Conservation (phyloP, 2,329 filamentous ascomycete species). For the Ceratocystiopsis sp. region DNA sequence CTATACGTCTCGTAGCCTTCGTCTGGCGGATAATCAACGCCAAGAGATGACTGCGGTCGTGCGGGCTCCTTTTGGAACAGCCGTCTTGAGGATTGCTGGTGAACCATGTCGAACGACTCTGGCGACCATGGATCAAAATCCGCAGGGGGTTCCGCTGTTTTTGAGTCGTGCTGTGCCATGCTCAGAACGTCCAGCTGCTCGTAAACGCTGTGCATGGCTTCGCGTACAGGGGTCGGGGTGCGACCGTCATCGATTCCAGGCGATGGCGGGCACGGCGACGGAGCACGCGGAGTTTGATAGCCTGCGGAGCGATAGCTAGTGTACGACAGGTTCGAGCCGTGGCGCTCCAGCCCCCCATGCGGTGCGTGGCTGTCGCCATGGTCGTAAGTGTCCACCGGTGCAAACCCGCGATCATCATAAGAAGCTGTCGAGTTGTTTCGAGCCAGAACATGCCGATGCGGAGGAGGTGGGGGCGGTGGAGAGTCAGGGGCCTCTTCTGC, state of each 20-base stretch:
- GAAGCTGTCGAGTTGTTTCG: constrained; percentile 17
- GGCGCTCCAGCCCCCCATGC: constrained; percentile 11
- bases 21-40: constrained; percentile 40
- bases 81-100: constrained; percentile 21
- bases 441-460: constrained; percentile 48
- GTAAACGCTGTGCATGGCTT: constrained; percentile 97
- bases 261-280: not conserved
- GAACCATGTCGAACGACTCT: constrained; percentile 56
- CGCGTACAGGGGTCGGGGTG: constrained; percentile 80
- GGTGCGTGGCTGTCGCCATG: not conserved
- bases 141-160: constrained; percentile 28
- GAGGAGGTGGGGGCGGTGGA: constrained; percentile 67
- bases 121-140: constrained; percentile 68
- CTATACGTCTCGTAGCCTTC: constrained; percentile 42
- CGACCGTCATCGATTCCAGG: constrained; percentile 32
- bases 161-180: constrained; percentile 30
- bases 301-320: constrained; percentile 15
- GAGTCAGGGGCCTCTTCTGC: constrained; percentile 21
- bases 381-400: not conserved
- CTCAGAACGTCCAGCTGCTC: constrained; percentile 82
- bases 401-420: constrained; percentile 12
- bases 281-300: constrained; percentile 35
- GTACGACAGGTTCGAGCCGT: constrained; percentile 23
- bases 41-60: constrained; percentile 59
- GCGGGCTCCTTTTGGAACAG: constrained; percentile 14